Conservation (phyloP, 2,329 filamentous ascomycete species). For the Coniochaeta sp. region DNA sequence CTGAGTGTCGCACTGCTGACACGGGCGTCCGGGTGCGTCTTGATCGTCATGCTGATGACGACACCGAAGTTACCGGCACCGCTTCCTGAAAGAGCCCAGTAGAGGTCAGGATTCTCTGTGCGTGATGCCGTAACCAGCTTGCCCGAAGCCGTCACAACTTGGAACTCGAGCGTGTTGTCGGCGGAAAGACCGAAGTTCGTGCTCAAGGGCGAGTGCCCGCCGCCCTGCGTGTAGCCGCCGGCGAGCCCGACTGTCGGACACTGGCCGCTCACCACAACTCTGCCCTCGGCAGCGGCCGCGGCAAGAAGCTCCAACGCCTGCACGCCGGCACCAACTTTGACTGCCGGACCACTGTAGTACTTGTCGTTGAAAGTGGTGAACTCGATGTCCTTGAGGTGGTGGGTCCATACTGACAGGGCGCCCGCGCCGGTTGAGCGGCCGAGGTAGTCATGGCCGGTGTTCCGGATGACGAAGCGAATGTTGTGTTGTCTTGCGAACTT, state of each 20-base stretch:
- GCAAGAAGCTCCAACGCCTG: slow-evolving; percentile 31
- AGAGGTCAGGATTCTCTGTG: slow-evolving; percentile 39
- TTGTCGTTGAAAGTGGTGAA: slow-evolving; percentile 18
- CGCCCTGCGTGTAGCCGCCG: slow-evolving; percentile 48
- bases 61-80: slow-evolving; percentile 46
- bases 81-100: slow-evolving; percentile 48
- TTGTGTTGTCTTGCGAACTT: slow-evolving; percentile 31
- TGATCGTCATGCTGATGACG: slow-evolving; percentile 32
- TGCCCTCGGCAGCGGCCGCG: slow-evolving; percentile 25
- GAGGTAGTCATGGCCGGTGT: slow-evolving; percentile 31
- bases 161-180: slow-evolving; percentile 43
- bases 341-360: slow-evolving; percentile 35
- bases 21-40: background rate
- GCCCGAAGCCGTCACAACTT: slow-evolving; percentile 41
- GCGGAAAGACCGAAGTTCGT: slow-evolving; percentile 42
- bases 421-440: slow-evolving; percentile 29
- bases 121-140: slow-evolving; percentile 32
- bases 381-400: slow-evolving; percentile 27
- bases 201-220: slow-evolving; percentile 42
- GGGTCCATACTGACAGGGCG: slow-evolving; percentile 30
- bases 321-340: slow-evolving; percentile 42
- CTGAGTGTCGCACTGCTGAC: background rate
- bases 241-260: slow-evolving; percentile 43
- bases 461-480: slow-evolving; percentile 38
- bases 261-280: slow-evolving; percentile 38